Conservation (phyloP, 441 rosid genomes). For the Lepidium campestre region DNA sequence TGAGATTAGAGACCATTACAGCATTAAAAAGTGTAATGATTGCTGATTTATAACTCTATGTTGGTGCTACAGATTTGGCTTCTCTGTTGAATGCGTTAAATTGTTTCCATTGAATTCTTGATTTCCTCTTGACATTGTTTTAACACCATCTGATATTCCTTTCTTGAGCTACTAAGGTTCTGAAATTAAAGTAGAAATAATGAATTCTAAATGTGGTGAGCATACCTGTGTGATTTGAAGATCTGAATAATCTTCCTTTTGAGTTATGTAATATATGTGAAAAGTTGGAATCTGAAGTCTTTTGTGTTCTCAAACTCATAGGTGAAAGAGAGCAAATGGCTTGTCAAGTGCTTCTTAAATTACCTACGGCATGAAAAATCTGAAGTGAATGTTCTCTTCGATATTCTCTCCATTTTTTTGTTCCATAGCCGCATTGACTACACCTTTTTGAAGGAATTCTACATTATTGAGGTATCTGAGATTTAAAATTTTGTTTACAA, state of each 20-base stretch:
- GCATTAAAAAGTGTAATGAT: neutral
- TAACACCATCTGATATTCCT: neutral
- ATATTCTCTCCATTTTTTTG: constrained; percentile 91
- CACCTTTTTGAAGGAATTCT: constrained; percentile 98
- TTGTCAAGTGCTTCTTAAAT: constrained; percentile 94
- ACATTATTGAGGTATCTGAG: constrained; percentile 84
- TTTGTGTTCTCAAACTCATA: constrained; percentile 38
- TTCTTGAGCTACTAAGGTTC: neutral
- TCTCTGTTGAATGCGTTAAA: neutral
- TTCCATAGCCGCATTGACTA: constrained; percentile 95
- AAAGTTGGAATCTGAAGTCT: constrained; percentile 11
- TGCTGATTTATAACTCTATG: neutral
- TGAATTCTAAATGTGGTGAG: neutral
- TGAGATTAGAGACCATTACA: neutral
- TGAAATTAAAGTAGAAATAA: neutral
- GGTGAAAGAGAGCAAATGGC: constrained; percentile 99
- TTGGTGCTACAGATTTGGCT: neutral
- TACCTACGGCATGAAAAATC: constrained; percentile 80
- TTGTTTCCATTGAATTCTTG: neutral
- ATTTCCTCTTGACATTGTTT: neutral
- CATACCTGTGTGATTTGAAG: neutral
- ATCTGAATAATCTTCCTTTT: constrained; percentile 12
- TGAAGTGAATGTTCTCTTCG: constrained; percentile 93
- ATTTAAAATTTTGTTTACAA: neutral
- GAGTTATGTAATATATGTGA: constrained; percentile 2